phyloP scores from a whole-genome alignment of 225 moss, liverwort and hornwort genomes.

The Straminergon stramineum region DNA sequence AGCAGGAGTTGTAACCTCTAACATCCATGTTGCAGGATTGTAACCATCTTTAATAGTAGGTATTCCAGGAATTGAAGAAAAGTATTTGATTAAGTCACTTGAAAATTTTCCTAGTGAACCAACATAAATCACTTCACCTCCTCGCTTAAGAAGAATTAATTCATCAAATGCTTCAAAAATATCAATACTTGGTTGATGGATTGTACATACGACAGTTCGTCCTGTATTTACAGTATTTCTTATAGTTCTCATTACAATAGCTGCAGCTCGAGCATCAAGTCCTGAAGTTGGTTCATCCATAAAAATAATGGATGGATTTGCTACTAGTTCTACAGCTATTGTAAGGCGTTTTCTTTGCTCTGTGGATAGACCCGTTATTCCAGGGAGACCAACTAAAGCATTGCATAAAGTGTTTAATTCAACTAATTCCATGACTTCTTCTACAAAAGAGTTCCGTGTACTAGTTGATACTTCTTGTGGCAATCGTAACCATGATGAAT shows the following conservation, averaged over 20 bases:
- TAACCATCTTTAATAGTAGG: constrained; percentile 10
- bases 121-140: constrained; percentile 21
- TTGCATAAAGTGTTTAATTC: constrained; percentile 1
- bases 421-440: constrained; percentile 24
- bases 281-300: constrained; percentile 40
- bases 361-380: constrained; percentile 9
- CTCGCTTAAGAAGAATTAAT: constrained; percentile 9
- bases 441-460: constrained; percentile 1
- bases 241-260: constrained; percentile 30
- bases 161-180: constrained; percentile 45
- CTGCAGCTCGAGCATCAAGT: constrained; percentile 26
- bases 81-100: neutral
- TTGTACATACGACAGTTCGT: constrained; percentile 27
- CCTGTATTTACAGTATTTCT: constrained; percentile 16
- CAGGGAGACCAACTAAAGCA: constrained; percentile 15
- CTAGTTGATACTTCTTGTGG: neutral
- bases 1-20: neutral
- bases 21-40: constrained; percentile 24
- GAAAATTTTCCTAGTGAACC: constrained; percentile 20
- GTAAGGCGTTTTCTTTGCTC: constrained; percentile 27
- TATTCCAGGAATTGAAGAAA: neutral
- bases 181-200: constrained; percentile 43
- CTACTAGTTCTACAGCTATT: constrained; percentile 31
- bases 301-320: constrained; percentile 31
- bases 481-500: constrained; percentile 19